phyloP scores from a whole-genome alignment of 768 basidiomycete genomes.

The Amyloporia xantha region DNA sequence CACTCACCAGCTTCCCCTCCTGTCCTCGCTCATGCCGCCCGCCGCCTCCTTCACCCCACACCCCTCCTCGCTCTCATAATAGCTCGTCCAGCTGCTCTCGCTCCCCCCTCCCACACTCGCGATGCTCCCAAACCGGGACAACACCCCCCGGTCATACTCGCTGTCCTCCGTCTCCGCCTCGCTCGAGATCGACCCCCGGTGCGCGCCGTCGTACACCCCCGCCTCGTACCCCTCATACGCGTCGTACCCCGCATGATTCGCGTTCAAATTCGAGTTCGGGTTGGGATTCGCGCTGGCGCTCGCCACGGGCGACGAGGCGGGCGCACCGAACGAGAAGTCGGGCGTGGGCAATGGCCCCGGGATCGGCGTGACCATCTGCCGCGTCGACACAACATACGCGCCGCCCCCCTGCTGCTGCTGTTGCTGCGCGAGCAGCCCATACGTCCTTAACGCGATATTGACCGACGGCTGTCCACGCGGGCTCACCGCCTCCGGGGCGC shows the following conservation, averaged over 20 bases:
- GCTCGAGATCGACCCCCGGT: conserved; percentile 6
- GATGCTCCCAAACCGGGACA: conserved; percentile 15
- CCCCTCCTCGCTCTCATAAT: conserved; percentile 18
- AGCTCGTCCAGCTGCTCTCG: conserved; percentile 25
- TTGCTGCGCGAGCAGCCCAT: not conserved
- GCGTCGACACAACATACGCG: conserved; percentile 13
- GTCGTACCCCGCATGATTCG: too few species aligned
- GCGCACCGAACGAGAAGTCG: conserved; percentile 22
- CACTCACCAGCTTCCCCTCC: conserved; percentile 5
- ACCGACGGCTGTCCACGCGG: not conserved
- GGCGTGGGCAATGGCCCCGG: conserved; percentile 24
- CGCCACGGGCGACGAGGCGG: conserved; percentile 9
- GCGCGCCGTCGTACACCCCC: not conserved
- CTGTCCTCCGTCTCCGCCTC: conserved; percentile 3
- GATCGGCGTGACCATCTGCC: conserved; percentile 12
- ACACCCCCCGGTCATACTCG: conserved; percentile 13
- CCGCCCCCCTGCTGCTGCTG: not conserved
- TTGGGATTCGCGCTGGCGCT: not conserved
- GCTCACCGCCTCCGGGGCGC: not conserved
- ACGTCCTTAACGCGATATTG: not conserved
- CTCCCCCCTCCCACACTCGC: conserved; percentile 19
- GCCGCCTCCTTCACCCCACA: conserved; percentile 7
- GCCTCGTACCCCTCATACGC: conserved; percentile 2
- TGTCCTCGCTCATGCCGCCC: conserved; percentile 3
- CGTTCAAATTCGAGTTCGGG: too few species aligned